Conservation (phyloP, 352 stramenopile genomes). For the Globisporangium carolinianum region DNA sequence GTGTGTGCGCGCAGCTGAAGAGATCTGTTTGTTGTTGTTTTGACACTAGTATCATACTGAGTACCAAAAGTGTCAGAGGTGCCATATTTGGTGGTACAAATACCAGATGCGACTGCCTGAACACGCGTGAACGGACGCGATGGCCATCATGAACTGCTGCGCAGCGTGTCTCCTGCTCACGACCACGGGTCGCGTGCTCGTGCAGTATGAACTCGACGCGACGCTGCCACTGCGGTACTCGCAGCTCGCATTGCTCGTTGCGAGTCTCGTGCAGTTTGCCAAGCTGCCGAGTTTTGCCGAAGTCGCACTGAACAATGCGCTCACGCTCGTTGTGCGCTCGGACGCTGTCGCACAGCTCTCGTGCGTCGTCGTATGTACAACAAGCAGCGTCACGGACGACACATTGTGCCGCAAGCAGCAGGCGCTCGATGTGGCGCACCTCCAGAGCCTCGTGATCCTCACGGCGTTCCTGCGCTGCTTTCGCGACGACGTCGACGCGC, state of each 20-base stretch:
- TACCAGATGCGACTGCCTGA: too few species aligned
- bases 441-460: slow-evolving; percentile 42
- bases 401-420: neutral
- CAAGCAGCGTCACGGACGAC: neutral
- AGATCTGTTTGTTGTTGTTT: too few species aligned
- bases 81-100: too few species aligned
- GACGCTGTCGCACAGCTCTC: slow-evolving; percentile 28
- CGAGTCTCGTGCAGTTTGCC: slow-evolving; percentile 54
- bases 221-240: slow-evolving; percentile 33
- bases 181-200: slow-evolving; percentile 30
- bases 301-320: slow-evolving; percentile 30
- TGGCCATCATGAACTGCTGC: neutral
- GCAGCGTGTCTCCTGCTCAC: slow-evolving; percentile 47
- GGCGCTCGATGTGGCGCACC: slow-evolving; percentile 24
- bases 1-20: neutral
- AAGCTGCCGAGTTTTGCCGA: slow-evolving; percentile 24
- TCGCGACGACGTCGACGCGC: slow-evolving; percentile 17
- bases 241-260: slow-evolving; percentile 40
- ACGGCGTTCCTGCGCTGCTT: slow-evolving; percentile 28
- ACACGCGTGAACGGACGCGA: too few species aligned
- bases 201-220: slow-evolving; percentile 39
- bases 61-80: too few species aligned
- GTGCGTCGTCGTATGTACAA: slow-evolving; percentile 31
- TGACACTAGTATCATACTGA: too few species aligned
- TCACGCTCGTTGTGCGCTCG: slow-evolving; percentile 29